These are phyloP conservation scores for Isabelozyma pseudorhagii DNA, from an alignment of 805 yeast species.

Conservation along the genomic window DNA sequence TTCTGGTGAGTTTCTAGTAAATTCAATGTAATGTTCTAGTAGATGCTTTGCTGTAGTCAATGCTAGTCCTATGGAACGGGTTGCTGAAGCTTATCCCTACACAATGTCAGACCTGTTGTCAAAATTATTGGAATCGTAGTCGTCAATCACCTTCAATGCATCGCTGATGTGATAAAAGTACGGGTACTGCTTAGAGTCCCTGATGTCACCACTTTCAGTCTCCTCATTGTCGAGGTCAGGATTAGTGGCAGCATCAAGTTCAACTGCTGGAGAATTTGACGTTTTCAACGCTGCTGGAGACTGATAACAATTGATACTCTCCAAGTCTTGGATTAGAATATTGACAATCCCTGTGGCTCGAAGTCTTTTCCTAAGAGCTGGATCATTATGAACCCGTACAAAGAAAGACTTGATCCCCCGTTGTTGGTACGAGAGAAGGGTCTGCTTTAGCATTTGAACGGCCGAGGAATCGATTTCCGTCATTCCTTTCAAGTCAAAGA, in stretches of 20 bases:
- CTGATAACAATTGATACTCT: conserved; percentile 18
- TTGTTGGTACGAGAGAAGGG: conserved; percentile 24
- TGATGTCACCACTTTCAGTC: conserved; percentile 16
- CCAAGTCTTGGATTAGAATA: conserved; percentile 22
- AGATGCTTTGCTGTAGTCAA: too few relatives aligned
- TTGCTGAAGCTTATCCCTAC: background rate
- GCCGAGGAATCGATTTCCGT: conserved; percentile 41
- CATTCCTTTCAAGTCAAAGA: conserved; percentile 43
- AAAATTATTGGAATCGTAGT: conserved; percentile 18
- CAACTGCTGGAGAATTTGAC: background rate
- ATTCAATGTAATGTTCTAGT: too few relatives aligned
- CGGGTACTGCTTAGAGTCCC: conserved; percentile 25
- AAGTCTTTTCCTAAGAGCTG: conserved; percentile 25
- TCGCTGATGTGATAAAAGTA: conserved; percentile 36
- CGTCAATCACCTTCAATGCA: conserved; percentile 37
- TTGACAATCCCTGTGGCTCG: conserved; percentile 25
- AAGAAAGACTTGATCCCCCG: conserved; percentile 33
- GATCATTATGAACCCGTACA: conserved; percentile 28
- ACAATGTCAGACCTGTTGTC: background rate
- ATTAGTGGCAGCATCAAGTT: background rate
- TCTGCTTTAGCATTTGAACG: conserved; percentile 30
- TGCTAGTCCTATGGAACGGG: too few relatives aligned
- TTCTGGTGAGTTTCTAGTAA: too few relatives aligned
- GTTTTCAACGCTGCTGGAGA: background rate
- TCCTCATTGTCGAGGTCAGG: conserved; percentile 10